A percentile compares a stretch with the other conserved stretches of the same genome.
These are phyloP conservation scores for Phytophthora sansomeana DNA, from an alignment of 352 stramenopile species.

Conservation along the genomic window DNA sequence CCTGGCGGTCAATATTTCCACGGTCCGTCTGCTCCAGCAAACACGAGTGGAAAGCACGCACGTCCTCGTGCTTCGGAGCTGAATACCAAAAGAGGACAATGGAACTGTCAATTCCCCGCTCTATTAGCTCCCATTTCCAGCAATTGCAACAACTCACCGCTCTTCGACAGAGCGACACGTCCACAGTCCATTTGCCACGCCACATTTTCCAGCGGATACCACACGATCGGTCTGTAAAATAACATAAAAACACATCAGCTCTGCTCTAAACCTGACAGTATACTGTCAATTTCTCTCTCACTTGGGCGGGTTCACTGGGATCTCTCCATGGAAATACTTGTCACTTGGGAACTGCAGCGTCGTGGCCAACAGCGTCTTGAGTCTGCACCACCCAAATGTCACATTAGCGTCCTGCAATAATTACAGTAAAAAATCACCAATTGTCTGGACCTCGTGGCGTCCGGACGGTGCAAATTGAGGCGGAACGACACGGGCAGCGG, in stretches of 20 bases:
- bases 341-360: slow-evolving; percentile 67
- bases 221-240: slow-evolving; percentile 59
- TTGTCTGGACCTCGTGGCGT: slow-evolving; percentile 47
- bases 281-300: slow-evolving; percentile 23
- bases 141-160: slow-evolving; percentile 41
- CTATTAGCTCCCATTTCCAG: background rate
- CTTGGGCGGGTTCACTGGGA: slow-evolving; percentile 72
- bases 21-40: slow-evolving; percentile 93
- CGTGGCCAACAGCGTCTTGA: slow-evolving; percentile 57
- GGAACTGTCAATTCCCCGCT: background rate
- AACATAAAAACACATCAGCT: slow-evolving; percentile 8
- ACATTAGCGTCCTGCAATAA: background rate
- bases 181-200: slow-evolving; percentile 88
- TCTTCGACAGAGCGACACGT: slow-evolving; percentile 84
- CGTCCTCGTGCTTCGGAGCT: slow-evolving; percentile 81
- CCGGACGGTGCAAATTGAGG: slow-evolving; percentile 76
- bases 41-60: slow-evolving; percentile 93
- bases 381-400: slow-evolving; percentile 28
- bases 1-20: slow-evolving; percentile 96
- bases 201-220: slow-evolving; percentile 82
- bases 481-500: slow-evolving; percentile 86
- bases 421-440: background rate
- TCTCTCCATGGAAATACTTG: slow-evolving; percentile 59
- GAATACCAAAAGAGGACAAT: background rate
- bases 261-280: slow-evolving; percentile 1